Conservation (phyloP, 495 filamentous ascomycete genomes). For the Lophiostoma macrostomum region DNA sequence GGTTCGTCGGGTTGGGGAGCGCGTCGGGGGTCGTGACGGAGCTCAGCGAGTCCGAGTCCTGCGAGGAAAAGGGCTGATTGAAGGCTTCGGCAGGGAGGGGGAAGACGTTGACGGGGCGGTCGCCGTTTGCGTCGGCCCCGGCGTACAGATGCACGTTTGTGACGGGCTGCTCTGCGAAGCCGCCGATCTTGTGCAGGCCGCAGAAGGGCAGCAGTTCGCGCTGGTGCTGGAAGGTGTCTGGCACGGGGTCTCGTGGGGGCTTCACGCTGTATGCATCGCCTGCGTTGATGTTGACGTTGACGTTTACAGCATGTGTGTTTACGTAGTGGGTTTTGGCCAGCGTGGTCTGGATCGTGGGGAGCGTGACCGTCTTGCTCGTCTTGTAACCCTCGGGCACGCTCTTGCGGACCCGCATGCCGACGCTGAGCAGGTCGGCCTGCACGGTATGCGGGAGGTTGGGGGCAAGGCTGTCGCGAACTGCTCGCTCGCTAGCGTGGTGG, state of each 20-base stretch:
- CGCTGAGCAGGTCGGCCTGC: constrained; percentile 74
- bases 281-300: background rate
- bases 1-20: constrained; percentile 17
- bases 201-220: constrained; percentile 71
- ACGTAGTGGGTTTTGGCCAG: background rate
- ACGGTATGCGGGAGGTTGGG: constrained; percentile 57
- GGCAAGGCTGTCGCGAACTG: constrained; percentile 14
- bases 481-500: constrained; percentile 9
- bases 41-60: constrained; percentile 9
- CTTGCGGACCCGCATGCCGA: constrained; percentile 92
- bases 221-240: constrained; percentile 29
- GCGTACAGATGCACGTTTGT: constrained; percentile 23
- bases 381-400: constrained; percentile 90
- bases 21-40: constrained; percentile 10
- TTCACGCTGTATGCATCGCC: constrained; percentile 14
- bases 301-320: no score
- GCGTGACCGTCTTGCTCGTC: constrained; percentile 50
- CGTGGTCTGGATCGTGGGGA: constrained; percentile 27
- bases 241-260: constrained; percentile 20
- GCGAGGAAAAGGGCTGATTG: constrained; percentile 27
- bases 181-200: constrained; percentile 65
- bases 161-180: constrained; percentile 47
- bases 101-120: constrained; percentile 11
- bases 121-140: constrained; percentile 8
- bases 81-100: constrained; percentile 18